Percentiles rank a stretch among this genome's conserved stretches.
phyloP scores from a whole-genome alignment of 805 yeast species.

The Candida silvicultrix region DNA sequence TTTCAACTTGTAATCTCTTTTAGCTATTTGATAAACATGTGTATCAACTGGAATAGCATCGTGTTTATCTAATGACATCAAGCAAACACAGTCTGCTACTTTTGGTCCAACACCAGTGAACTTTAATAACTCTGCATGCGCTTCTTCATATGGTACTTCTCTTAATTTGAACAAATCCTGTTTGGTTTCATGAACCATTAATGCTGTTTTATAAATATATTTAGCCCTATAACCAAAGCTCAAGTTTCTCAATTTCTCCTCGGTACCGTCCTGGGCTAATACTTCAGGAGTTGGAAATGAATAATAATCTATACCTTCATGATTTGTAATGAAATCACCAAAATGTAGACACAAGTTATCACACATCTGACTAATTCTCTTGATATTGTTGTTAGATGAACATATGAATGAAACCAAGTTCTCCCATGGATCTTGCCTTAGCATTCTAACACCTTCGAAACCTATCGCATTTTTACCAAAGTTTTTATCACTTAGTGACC shows the following conservation, averaged over 20 bases:
- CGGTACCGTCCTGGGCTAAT: conserved; percentile 36
- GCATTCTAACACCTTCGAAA: conserved; percentile 71
- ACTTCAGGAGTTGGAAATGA: conserved; percentile 68
- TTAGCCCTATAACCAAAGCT: conserved; percentile 90
- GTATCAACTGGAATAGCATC: conserved; percentile 94
- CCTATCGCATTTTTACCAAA: conserved; percentile 32
- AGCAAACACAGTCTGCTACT: conserved; percentile 93
- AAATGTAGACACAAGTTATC: conserved; percentile 64
- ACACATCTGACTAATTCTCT: conserved; percentile 91
- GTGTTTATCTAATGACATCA: conserved; percentile 85
- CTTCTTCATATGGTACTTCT: conserved; percentile 38
- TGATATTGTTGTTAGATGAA: conserved; percentile 92
- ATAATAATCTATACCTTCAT: conserved; percentile 51
- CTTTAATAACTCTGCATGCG: conserved; percentile 52
- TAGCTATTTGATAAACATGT: conserved; percentile 87
- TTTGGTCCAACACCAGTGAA: conserved; percentile 94
- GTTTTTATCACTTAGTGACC: conserved; percentile 52
- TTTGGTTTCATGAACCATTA: conserved; percentile 27
- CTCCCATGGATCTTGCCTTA: conserved; percentile 97
- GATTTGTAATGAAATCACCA: conserved; percentile 53
- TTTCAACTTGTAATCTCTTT: conserved; percentile 65
- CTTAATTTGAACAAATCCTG: conserved; percentile 38
- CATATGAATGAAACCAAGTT: conserved; percentile 86
- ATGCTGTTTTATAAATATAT: conserved; percentile 75
- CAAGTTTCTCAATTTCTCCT: conserved; percentile 34